Base-by-base conservation (phyloP, 768 basidiomycete genomes). In the Russula virescens region DNA sequence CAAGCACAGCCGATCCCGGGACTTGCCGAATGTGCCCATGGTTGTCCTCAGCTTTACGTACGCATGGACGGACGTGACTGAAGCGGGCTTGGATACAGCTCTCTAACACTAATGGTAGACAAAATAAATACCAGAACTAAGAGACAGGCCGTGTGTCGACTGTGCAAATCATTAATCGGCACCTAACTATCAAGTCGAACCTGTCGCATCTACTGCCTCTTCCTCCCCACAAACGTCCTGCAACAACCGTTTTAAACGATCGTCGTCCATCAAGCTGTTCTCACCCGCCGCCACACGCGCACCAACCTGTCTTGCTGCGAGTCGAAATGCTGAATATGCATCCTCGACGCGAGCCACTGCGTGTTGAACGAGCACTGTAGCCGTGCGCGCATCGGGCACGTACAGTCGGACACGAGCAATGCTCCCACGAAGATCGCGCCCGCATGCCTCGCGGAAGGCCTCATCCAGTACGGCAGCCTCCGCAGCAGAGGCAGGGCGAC, bases 351-450 rank as follows among this genome's bases (percentile, higher is more conserved):
- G 82, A 49, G 88, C 89, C 72, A 85, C 78, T 26, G 90, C 79
- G 66, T 94, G 93, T 34, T 81, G 81, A 31, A 97, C 73, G 57
- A 98, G 76, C 9, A 98, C 87, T 2, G 77, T 77, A 35, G 89
- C 89, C 5, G 93, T 93, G 61, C 86, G 78, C 60, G 84, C 83
- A 68, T 94, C 89, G 68, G 87, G 86, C 9, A 99, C 79, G 72
- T 95, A 98, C 61, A 91, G 68, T 69, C 81, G 77, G 71, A 97
- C 73, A 58, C 85, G 80, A 8, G 73, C 78, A 19, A 88, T 79
- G n/a, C 73, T 76, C 3, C 79, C 75, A 34, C 80, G 80, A 23
- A 87, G 74, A 64, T 85, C 83, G 3, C 79, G 76, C 68, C 83
- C 80, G 65, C 83, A 80, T 1, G 80, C 77, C 19, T 75, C 73